Base-by-base conservation (phyloP, 2,329 filamentous ascomycete species). In the Penicillium sclerotiorum region DNA sequence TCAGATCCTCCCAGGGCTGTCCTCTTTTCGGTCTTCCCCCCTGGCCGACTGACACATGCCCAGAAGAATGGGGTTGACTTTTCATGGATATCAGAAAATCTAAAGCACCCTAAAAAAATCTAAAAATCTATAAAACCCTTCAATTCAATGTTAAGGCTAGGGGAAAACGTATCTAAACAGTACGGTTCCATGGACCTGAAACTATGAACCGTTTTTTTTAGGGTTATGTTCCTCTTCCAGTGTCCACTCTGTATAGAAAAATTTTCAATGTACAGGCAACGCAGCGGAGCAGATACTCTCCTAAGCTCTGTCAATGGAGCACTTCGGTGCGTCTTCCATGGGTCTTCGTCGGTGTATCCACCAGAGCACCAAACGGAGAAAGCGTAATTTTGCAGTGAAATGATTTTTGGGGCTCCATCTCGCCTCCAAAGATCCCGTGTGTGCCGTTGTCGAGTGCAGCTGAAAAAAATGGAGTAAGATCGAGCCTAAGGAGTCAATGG, bases 391-490 rank as follows among this genome's bases (percentile, higher is more conserved):
- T n/a, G n/a, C n/a, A n/a, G n/a, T n/a, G n/a, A n/a, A n/a, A n/a
- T n/a, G n/a, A n/a, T n/a, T n/a, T 20, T 42, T 22, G 23, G 49
- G 35, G n/a, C 37, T 45, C 47, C 53, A 41, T 40, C 27, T 25
- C 38, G 40, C 35, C 30, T 46, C 47, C 39, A 49, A 40, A 59
- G 51, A 58, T 60, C 52, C 59, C 55, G 59, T 58, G 57, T 56
- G 44, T 50, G 45, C 47, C 49, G 55, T 51, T 36, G 32, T 40
- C 52, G 35, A 52, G 37, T 30, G 20, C 50, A 60, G 57, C 57
- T 59, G 55, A 59, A 58, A 58, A n/a, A 54, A 52, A 46, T 38
- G 60, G 58, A 60, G 56, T 52, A 48, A 65, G 65, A 69, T 68
- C 65, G 65, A 60, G 60, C 57, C 65, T 62, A 64, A 65, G 53